Evolutionary conservation across 2,329 filamentous ascomycete genomes (phyloP).

Genomic region (Dactylonectria estremocensis): DNA sequence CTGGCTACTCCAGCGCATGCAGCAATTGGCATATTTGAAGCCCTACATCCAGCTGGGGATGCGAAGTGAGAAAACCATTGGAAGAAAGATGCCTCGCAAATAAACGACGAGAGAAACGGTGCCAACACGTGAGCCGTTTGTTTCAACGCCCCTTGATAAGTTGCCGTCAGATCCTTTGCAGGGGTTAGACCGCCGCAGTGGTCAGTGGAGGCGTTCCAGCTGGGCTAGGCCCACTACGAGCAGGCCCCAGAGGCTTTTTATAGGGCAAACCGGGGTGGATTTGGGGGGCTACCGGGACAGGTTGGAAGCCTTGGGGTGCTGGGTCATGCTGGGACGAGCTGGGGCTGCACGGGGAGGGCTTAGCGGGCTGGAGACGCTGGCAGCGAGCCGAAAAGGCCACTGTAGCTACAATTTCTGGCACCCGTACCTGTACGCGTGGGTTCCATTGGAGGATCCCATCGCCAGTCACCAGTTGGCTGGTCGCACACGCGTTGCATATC

Average conservation of each 20-base stretch:
- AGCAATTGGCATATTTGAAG: neutral
- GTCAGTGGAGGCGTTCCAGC: slow-evolving; percentile 20
- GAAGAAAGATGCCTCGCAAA: neutral
- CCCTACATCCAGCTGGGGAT: neutral
- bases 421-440: neutral
- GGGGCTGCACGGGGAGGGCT: slow-evolving; percentile 17
- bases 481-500: slow-evolving; percentile 37
- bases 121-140: slow-evolving; percentile 20
- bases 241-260: slow-evolving; percentile 14
- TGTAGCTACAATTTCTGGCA: slow-evolving; percentile 56
- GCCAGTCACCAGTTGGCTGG: slow-evolving; percentile 19
- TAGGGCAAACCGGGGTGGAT: slow-evolving; percentile 16
- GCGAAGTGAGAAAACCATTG: neutral
- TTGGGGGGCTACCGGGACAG: neutral
- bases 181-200: slow-evolving; percentile 21
- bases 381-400: slow-evolving; percentile 53
- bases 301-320: slow-evolving; percentile 4
- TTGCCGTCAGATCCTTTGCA: slow-evolving; percentile 30
- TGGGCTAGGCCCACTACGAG: slow-evolving; percentile 14
- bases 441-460: slow-evolving; percentile 29
- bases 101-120: neutral
- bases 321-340: neutral
- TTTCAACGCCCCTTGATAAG: slow-evolving; percentile 29
- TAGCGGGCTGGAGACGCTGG: slow-evolving; percentile 22
- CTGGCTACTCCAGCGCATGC: neutral